A percentile compares a stretch with the other conserved stretches of the same genome.
These are phyloP conservation scores for Xanthoceras sorbifolium DNA, from an alignment of 345 rosid genomes.

Conservation along the genomic window DNA sequence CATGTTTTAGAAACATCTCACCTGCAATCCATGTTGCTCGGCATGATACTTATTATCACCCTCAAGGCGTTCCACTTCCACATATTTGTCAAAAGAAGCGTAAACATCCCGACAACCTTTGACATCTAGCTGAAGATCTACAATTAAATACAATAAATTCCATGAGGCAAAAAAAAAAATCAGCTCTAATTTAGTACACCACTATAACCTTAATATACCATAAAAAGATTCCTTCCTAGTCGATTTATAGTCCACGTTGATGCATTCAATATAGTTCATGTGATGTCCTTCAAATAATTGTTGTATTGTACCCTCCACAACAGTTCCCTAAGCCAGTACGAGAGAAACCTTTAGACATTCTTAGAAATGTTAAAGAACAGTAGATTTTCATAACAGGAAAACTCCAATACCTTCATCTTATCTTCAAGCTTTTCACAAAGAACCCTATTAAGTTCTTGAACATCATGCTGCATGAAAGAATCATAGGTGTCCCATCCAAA, in stretches of 20 bases:
- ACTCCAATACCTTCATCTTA: slow-evolving; percentile 52
- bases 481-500: slow-evolving; percentile 72
- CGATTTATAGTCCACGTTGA: slow-evolving; percentile 59
- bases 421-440: slow-evolving; percentile 63
- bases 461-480: slow-evolving; percentile 68
- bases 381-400: neutral
- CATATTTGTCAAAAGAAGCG: slow-evolving; percentile 81
- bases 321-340: slow-evolving; percentile 45
- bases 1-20: slow-evolving; percentile 24
- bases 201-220: slow-evolving; percentile 30
- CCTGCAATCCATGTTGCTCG: slow-evolving; percentile 75
- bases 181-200: neutral
- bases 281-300: slow-evolving; percentile 67
- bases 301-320: slow-evolving; percentile 67
- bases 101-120: slow-evolving; percentile 82
- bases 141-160: slow-evolving; percentile 11
- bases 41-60: slow-evolving; percentile 80
- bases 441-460: slow-evolving; percentile 66
- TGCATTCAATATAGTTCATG: slow-evolving; percentile 67
- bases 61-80: slow-evolving; percentile 79
- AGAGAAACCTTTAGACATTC: neutral
- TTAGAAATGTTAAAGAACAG: neutral
- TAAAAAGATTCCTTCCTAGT: slow-evolving; percentile 65
- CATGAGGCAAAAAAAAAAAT: neutral
- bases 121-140: slow-evolving; percentile 88